These are phyloP conservation scores for Cryptosporidium sp. DNA, from an alignment of 169 alveolate genomes.

Conservation along the genomic window DNA sequence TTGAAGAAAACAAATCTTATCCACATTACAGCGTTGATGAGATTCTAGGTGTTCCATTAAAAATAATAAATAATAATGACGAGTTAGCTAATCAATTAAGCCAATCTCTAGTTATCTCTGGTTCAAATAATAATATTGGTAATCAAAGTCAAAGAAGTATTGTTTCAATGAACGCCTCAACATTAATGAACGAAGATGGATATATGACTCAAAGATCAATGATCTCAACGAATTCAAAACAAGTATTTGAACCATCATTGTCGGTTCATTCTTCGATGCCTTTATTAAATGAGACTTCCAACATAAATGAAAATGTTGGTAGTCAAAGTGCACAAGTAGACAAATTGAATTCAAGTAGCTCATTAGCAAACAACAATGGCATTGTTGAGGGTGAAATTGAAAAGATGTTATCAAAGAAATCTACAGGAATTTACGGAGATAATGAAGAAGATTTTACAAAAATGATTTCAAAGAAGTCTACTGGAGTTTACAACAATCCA, in stretches of 20 bases:
- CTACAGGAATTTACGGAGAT: neutral
- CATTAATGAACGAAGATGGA: constrained; percentile 61
- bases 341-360: neutral
- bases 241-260: constrained; percentile 43
- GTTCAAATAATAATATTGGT: constrained; percentile 30
- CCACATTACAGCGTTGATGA: constrained; percentile 74
- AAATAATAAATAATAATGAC: constrained; percentile 40
- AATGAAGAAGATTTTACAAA: neutral
- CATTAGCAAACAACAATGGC: neutral
- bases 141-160: constrained; percentile 71
- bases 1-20: constrained; percentile 50
- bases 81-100: constrained; percentile 37
- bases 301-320: constrained; percentile 15
- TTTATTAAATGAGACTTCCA: neutral
- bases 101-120: constrained; percentile 13
- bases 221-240: constrained; percentile 20
- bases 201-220: constrained; percentile 48
- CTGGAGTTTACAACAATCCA: neutral
- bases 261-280: constrained; percentile 64
- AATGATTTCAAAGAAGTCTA: neutral
- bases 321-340: neutral
- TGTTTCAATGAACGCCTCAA: constrained; percentile 37
- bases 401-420: constrained; percentile 10
- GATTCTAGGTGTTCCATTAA: constrained; percentile 67
- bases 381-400: neutral